phyloP scores from a whole-genome alignment of 2,329 filamentous ascomycete species.

The Penicillium sclerotigenum region DNA sequence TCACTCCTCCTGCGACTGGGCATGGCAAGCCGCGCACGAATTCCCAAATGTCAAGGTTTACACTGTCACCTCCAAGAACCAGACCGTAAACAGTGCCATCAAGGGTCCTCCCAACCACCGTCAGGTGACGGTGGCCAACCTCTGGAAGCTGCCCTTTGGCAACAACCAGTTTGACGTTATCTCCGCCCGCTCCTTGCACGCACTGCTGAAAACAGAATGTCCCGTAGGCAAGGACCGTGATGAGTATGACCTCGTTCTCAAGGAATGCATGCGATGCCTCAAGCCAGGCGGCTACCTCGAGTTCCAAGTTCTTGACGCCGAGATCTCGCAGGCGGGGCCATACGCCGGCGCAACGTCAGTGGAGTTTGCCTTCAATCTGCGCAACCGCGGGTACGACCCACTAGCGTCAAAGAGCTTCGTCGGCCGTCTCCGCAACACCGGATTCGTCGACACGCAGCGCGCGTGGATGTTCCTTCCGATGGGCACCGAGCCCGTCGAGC shows the following conservation, averaged over 20 bases:
- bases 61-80: conserved; percentile 76
- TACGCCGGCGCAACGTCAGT: conserved; percentile 77
- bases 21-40: conserved; percentile 84
- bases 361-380: conserved; percentile 87
- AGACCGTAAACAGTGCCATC: conserved; percentile 70
- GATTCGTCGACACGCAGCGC: conserved; percentile 77
- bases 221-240: conserved; percentile 67
- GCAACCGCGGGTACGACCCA: conserved; percentile 86
- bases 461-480: conserved; percentile 89
- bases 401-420: conserved; percentile 79
- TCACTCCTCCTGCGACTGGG: conserved; percentile 85
- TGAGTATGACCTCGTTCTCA: conserved; percentile 82
- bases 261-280: conserved; percentile 83
- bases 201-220: conserved; percentile 67
- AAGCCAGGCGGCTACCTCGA: conserved; percentile 93
- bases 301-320: conserved; percentile 84
- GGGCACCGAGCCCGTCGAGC: conserved; percentile 54
- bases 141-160: conserved; percentile 80
- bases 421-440: conserved; percentile 66
- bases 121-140: conserved; percentile 70
- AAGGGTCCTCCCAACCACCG: conserved; percentile 85
- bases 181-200: conserved; percentile 81
- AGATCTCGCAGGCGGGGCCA: conserved; percentile 80
- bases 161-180: conserved; percentile 87
- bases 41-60: conserved; percentile 84